These are phyloP conservation scores for Colletotrichum liaoningense DNA, from an alignment of 2,329 filamentous ascomycete species.

Conservation along the genomic window DNA sequence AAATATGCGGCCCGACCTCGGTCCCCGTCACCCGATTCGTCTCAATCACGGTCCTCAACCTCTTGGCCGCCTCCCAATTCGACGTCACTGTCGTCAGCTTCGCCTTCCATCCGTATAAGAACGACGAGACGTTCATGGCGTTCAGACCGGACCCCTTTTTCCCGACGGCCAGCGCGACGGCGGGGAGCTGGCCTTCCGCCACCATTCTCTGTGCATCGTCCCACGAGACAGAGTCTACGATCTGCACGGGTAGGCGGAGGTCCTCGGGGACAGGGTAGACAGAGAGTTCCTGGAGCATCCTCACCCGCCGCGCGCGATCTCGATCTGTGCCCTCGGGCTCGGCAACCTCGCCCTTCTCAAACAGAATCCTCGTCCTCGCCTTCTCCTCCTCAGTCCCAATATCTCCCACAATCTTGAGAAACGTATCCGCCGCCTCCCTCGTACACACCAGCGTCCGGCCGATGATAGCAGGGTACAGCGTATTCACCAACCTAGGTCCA, in stretches of 20 bases:
- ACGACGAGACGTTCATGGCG: constrained; percentile 51
- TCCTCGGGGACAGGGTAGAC: constrained; percentile 44
- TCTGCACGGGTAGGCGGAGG: constrained; percentile 49
- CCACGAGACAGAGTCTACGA: constrained; percentile 40
- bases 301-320: constrained; percentile 33
- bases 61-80: constrained; percentile 49
- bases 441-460: constrained; percentile 51
- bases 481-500: constrained; percentile 35
- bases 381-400: constrained; percentile 52
- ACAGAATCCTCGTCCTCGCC: constrained; percentile 47
- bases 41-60: constrained; percentile 33
- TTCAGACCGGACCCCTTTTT: constrained; percentile 45
- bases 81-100: constrained; percentile 50
- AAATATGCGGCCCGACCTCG: constrained; percentile 32
- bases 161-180: constrained; percentile 48
- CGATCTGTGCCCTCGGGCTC: constrained; percentile 21
- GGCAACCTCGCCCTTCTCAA: constrained; percentile 33
- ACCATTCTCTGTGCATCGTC: constrained; percentile 46
- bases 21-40: constrained; percentile 12
- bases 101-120: constrained; percentile 52
- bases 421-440: constrained; percentile 50
- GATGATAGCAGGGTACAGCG: constrained; percentile 48
- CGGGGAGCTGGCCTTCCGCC: constrained; percentile 43
- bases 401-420: constrained; percentile 47
- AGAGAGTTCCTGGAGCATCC: constrained; percentile 47